Evolutionary conservation across 78 protist species (phyloP).

Genomic region (Dictyostelium firmibasis): DNA sequence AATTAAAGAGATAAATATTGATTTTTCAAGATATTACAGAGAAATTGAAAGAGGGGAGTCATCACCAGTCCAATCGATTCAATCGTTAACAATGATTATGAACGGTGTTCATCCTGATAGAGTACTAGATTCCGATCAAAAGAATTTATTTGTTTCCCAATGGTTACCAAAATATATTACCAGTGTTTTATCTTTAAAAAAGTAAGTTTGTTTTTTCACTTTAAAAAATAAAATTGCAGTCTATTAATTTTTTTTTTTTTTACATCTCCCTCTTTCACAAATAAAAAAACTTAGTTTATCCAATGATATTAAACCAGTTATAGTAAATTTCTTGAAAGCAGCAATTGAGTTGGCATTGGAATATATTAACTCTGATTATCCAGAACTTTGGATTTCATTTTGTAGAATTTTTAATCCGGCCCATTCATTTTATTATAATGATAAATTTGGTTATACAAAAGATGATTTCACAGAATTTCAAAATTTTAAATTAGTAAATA

Average conservation of each 20-base stretch:
- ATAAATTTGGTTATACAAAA: conserved; percentile 10
- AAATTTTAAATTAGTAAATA: neutral
- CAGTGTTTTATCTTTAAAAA: conserved; percentile 19
- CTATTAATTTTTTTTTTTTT: neutral
- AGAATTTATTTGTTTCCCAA: neutral
- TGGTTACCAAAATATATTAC: conserved; percentile 20
- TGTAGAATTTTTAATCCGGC: conserved; percentile 19
- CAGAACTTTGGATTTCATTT: conserved; percentile 39
- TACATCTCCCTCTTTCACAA: neutral
- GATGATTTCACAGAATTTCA: neutral
- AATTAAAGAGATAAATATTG: neutral
- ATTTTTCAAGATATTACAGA: neutral
- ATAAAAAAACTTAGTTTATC: neutral
- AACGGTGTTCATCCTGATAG: neutral
- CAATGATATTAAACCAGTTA: neutral
- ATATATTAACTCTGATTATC: neutral
- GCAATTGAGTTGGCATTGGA: neutral
- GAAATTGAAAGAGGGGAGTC: conserved; percentile 23
- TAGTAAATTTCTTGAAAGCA: neutral
- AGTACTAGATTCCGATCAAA: neutral
- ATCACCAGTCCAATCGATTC: neutral
- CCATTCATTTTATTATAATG: conserved; percentile 49
- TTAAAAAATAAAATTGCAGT: neutral
- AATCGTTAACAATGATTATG: neutral
- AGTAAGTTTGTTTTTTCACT: neutral